A percentile compares a stretch with the other conserved stretches of the same genome.
Evolutionary conservation across 768 basidiomycete species (phyloP).

Genomic region (Leccinum disarticulatum): DNA sequence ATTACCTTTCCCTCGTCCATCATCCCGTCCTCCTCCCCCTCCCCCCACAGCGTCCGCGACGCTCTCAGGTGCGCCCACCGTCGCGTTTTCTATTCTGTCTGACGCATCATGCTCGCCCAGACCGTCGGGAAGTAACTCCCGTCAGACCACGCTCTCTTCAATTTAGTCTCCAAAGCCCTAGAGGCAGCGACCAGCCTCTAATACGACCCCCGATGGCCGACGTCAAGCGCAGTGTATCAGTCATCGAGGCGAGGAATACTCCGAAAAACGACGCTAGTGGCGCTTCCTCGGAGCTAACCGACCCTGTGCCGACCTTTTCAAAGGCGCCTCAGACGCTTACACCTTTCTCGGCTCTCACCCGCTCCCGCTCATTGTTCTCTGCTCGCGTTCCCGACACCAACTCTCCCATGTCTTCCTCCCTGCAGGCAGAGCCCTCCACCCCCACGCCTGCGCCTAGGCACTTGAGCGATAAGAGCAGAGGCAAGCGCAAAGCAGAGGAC

Average conservation of each 20-base stretch:
- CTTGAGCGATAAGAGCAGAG: constrained; percentile 41
- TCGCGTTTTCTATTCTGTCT: neutral
- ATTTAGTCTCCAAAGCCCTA: constrained; percentile 16
- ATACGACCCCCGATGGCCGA: constrained; percentile 14
- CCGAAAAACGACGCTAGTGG: constrained; percentile 17
- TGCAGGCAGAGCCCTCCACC: constrained; percentile 31
- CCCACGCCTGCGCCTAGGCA: constrained; percentile 34
- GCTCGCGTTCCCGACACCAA: constrained; percentile 11
- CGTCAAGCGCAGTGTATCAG: constrained; percentile 29
- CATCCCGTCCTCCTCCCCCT: constrained; percentile 16
- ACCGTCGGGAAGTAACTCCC: constrained; percentile 13
- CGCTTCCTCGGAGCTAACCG: constrained; percentile 14
- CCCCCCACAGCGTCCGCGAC: constrained; percentile 27
- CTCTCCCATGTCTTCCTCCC: constrained; percentile 13
- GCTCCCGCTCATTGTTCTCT: constrained; percentile 17
- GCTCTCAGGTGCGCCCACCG: constrained; percentile 20
- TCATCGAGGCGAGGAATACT: constrained; percentile 19
- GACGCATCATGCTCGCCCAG: constrained; percentile 7
- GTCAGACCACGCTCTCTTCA: constrained; percentile 24
- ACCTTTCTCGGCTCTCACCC: constrained; percentile 20
- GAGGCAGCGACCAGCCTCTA: constrained; percentile 12
- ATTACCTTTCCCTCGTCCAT: constrained; percentile 28
- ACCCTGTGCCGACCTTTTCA: constrained; percentile 15
- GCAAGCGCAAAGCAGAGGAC: constrained; percentile 76
- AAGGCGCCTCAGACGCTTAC: constrained; percentile 11